A percentile compares a stretch with the other conserved stretches of the same genome.
Conservation (phyloP, 345 rosid species). For the Linum lewisii region DNA sequence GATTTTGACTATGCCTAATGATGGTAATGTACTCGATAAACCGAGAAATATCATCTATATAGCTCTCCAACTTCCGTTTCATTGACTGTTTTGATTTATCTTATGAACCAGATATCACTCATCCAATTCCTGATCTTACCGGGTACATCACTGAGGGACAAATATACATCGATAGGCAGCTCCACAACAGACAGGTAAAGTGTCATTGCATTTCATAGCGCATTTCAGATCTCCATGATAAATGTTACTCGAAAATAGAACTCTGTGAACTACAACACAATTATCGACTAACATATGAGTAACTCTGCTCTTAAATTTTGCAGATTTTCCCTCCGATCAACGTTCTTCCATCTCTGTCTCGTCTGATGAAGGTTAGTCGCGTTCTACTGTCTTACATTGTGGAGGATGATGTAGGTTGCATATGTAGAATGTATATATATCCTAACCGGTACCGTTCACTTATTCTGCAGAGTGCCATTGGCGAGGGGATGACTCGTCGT, state of each 20-base stretch:
- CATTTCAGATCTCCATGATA: background rate
- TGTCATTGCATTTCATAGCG: background rate
- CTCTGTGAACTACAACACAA: background rate
- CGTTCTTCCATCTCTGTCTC: constrained; percentile 96
- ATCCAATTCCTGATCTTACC: constrained; percentile 98
- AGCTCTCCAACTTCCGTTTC: constrained; percentile 2
- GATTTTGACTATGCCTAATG: constrained; percentile 98
- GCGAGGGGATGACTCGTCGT: constrained; percentile 92
- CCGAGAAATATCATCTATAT: constrained; percentile 1
- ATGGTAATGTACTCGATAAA: constrained; percentile 39
- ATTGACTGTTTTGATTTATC: constrained; percentile 1
- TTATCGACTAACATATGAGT: too few species aligned
- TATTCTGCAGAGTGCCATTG: constrained; percentile 82
- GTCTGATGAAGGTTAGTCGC: constrained; percentile 78
- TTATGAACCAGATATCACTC: constrained; percentile 68
- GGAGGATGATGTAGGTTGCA: background rate
- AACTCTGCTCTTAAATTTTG: constrained; percentile 14
- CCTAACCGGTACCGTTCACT: background rate
- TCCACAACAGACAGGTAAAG: constrained; percentile 70
- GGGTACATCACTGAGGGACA: constrained; percentile 99
- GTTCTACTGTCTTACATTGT: constrained; percentile 1
- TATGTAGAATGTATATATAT: background rate
- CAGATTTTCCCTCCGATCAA: constrained; percentile 98
- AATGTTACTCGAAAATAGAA: background rate
- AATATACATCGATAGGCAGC: constrained; percentile 81